Base-by-base conservation (phyloP, 2,329 filamentous ascomycete genomes). In the Knoxdaviesia capensis region DNA sequence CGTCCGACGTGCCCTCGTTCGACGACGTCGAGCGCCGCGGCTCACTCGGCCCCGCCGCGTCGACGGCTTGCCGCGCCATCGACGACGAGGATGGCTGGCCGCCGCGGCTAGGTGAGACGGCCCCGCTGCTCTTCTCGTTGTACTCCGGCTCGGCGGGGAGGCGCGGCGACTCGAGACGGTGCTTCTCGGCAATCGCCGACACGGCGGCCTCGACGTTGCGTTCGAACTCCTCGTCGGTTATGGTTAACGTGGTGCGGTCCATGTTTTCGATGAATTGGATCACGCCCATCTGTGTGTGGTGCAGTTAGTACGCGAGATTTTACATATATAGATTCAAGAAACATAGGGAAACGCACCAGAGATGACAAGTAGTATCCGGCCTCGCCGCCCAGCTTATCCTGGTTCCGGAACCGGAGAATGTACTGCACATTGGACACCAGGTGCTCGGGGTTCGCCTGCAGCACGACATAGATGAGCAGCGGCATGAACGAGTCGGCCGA, bases 401-500 rank as follows among this genome's bases (percentile, higher is more conserved):
- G 90, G 53, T 96, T 94, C 41, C 90, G 77, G 63, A 98, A 98
- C 38, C 92, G 78, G 41, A 96, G 66, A 48, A 98, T 96, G 58
- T 98, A 98, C 59, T 98, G 90, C 3, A 98, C 84, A 57, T 98
- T 98, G 45, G 87, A 94, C 30, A 96, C 87, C 33, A 98, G 65
- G 58, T 96, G 85, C 46, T 94, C 87, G 0, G 90, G 90, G 51
- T 94, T 94, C 38, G 86, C 85, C 59, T 90, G 84, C 30, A 98
- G 67, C 8, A 96, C 87, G 30, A 94, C 90, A 51, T 94, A 96
- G 44, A 98, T 98, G 43, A 98, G 69, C 31, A 96, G 68, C 5
- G 90, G 82, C 63, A 94, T 85, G 52, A 98, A 98, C 0, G 88
- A 86, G 60, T 98, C 90, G 8, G 90, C 90, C 1, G 88, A 96